phyloP scores from a whole-genome alignment of 441 rosid species.

The Macaranga tanarius region DNA sequence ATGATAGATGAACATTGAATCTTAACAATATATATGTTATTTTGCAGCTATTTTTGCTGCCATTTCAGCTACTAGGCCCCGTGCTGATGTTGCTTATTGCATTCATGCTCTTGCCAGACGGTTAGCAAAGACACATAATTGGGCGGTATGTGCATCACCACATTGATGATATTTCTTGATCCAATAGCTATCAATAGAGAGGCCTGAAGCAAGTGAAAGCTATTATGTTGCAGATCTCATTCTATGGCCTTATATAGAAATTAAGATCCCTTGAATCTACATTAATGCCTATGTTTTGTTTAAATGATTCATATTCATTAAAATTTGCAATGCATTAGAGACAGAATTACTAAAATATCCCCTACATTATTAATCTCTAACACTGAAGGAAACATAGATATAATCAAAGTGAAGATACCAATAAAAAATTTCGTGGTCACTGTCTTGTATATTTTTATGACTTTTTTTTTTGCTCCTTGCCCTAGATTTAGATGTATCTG shows the following conservation, averaged over 20 bases:
- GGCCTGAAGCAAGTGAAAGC: slow-evolving; percentile 11
- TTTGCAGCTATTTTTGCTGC: slow-evolving; percentile 85
- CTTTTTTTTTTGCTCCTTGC: not conserved
- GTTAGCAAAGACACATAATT: slow-evolving; percentile 82
- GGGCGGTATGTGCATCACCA: slow-evolving; percentile 67
- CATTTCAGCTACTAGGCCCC: slow-evolving; percentile 93
- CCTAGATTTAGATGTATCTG: not conserved
- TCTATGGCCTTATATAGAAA: not conserved
- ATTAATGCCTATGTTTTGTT: not conserved
- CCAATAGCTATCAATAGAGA: slow-evolving; percentile 4
- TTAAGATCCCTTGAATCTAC: not conserved
- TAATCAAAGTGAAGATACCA: not conserved
- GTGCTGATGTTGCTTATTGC: slow-evolving; percentile 98
- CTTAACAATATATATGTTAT: slow-evolving; percentile 18
- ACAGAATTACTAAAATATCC: not conserved
- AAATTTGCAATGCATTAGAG: not conserved
- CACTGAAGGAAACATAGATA: not conserved
- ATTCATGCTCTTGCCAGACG: slow-evolving; percentile 88
- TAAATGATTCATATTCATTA: not conserved
- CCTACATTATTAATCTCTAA: not conserved
- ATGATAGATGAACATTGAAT: not conserved
- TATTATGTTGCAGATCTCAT: slow-evolving; percentile 5
- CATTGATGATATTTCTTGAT: not conserved
- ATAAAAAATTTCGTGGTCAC: not conserved
- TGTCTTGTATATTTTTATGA: not conserved